Conservation (phyloP, 140 eudicot genomes). For the Anethum foeniculum region DNA sequence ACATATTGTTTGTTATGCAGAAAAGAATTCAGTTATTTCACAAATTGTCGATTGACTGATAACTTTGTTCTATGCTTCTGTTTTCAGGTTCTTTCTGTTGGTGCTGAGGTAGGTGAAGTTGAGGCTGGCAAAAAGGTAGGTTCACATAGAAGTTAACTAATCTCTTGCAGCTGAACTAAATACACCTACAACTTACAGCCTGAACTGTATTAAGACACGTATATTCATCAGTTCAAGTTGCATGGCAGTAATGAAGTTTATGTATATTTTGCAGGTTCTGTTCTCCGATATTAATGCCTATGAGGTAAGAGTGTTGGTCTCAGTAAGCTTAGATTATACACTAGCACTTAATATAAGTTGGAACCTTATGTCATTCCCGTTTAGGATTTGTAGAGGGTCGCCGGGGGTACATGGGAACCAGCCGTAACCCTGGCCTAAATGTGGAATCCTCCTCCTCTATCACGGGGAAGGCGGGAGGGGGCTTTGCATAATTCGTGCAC, state of each 20-base stretch:
- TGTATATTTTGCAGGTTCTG: constrained; percentile 58
- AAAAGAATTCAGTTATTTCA: not conserved
- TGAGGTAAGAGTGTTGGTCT: constrained; percentile 44
- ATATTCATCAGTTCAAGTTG: not conserved
- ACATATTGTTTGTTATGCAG: not conserved
- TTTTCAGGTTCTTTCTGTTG: constrained; percentile 80
- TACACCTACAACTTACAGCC: not conserved
- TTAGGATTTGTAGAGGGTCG: not conserved
- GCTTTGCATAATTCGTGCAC: not conserved
- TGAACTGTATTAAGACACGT: not conserved
- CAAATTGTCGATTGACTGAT: not conserved
- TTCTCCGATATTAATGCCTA: constrained; percentile 89
- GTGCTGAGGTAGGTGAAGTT: constrained; percentile 68
- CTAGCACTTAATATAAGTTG: not conserved
- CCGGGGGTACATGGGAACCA: not conserved
- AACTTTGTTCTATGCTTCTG: not conserved
- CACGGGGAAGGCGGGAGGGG: not conserved
- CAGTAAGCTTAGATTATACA: not conserved
- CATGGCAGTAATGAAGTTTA: constrained; percentile 10
- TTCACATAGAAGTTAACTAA: not conserved
- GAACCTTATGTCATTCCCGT: not conserved
- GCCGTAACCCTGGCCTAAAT: not conserved
- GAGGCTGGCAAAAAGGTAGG: constrained; percentile 90
- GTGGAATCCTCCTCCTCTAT: not conserved
- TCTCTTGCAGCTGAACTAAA: not conserved